Evolutionary conservation across 1,284 basidiomycete genomes (phyloP).

Genomic region (Leccinum pachyderme): DNA sequence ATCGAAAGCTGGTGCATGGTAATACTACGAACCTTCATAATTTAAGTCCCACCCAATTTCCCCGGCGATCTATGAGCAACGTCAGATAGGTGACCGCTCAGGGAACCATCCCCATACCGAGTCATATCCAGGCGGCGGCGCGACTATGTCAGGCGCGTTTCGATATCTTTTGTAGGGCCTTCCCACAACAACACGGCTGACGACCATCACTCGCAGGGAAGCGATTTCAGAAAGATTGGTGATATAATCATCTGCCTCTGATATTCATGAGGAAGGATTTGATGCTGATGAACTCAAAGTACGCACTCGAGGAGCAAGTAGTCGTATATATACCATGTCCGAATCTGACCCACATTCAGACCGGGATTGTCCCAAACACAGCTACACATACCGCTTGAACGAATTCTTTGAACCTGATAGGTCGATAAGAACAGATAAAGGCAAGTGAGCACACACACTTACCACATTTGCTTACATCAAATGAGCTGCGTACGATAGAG

Average conservation of each 20-base stretch:
- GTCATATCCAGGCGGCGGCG: slow-evolving; percentile 53
- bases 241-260: slow-evolving; percentile 63
- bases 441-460: slow-evolving; percentile 18
- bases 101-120: slow-evolving; percentile 41
- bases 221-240: slow-evolving; percentile 39
- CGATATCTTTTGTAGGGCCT: slow-evolving; percentile 46
- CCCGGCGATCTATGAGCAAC: slow-evolving; percentile 34
- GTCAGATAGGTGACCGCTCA: not conserved
- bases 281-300: not conserved
- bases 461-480: slow-evolving; percentile 55
- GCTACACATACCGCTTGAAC: slow-evolving; percentile 42
- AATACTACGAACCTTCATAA: slow-evolving; percentile 40
- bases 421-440: slow-evolving; percentile 5
- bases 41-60: slow-evolving; percentile 56
- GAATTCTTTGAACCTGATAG: slow-evolving; percentile 49
- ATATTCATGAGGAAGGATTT: slow-evolving; percentile 8
- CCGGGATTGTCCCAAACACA: not conserved
- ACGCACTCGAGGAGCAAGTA: slow-evolving; percentile 57
- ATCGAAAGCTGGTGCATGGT: not conserved
- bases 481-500: slow-evolving; percentile 51
- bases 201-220: slow-evolving; percentile 45
- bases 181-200: slow-evolving; percentile 61
- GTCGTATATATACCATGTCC: slow-evolving; percentile 63
- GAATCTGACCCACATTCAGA: slow-evolving; percentile 40
- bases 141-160: slow-evolving; percentile 45